Percentiles rank a stretch among this genome's conserved stretches.
Conservation (phyloP, 306 rosid species). For the Clitoria ternatea region DNA sequence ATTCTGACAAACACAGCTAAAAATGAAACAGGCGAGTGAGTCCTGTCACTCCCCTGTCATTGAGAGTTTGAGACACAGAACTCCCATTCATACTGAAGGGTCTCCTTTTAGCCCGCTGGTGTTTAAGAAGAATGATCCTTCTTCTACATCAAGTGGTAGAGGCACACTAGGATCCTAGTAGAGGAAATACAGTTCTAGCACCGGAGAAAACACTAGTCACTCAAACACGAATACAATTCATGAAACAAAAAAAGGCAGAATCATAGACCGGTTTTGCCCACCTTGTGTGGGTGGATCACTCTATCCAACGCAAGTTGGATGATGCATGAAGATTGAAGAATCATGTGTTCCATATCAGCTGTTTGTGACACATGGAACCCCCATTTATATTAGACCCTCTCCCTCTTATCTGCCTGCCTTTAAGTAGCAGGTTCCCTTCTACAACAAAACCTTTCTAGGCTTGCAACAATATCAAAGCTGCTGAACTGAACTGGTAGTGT, state of each 20-base stretch:
- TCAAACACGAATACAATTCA: too few species aligned
- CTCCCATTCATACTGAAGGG: background rate
- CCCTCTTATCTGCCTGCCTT: background rate
- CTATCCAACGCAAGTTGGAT: background rate
- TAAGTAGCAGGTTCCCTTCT: background rate
- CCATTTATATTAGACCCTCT: background rate
- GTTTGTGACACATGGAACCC: background rate
- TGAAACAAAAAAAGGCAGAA: too few species aligned
- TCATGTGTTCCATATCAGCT: background rate
- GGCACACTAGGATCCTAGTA: too few species aligned
- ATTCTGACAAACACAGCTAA: background rate
- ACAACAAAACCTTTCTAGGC: background rate
- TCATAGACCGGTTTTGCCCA: background rate
- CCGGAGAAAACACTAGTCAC: too few species aligned
- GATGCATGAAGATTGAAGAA: too few species aligned
- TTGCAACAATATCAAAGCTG: background rate
- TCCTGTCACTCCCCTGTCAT: background rate
- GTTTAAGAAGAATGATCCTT: too few species aligned
- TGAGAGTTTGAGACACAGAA: background rate
- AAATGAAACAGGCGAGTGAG: background rate
- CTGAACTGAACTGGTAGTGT: background rate
- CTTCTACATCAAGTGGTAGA: background rate
- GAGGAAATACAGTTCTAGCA: too few species aligned
- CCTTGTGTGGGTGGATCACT: background rate
- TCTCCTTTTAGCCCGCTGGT: too few species aligned